Percentiles rank a stretch among this genome's conserved stretches.
Conservation (phyloP, 805 yeast species). For the Priceomyces carsonii region DNA sequence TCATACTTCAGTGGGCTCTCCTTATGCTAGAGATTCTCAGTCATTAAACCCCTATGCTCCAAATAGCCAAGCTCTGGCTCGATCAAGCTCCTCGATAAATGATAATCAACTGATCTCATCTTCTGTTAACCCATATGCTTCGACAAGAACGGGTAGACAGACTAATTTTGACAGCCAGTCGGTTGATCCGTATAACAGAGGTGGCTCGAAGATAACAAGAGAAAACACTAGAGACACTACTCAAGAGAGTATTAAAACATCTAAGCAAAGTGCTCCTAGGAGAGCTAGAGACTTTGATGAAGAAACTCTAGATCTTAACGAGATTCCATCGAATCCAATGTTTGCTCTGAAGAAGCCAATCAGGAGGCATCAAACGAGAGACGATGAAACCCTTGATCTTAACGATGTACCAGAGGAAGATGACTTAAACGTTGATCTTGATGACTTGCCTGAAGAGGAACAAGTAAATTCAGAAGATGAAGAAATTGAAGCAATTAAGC, state of each 20-base stretch:
- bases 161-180: neutral
- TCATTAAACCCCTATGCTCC: slow-evolving; percentile 2
- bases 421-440: slow-evolving; percentile 40
- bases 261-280: too few species aligned
- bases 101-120: too few species aligned
- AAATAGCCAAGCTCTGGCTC: too few species aligned
- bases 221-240: slow-evolving; percentile 6
- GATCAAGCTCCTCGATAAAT: too few species aligned
- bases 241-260: too few species aligned
- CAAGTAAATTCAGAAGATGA: slow-evolving; percentile 68
- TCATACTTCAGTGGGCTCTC: slow-evolving; percentile 5
- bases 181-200: slow-evolving; percentile 2
- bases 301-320: slow-evolving; percentile 35
- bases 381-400: slow-evolving; percentile 30
- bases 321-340: slow-evolving; percentile 33
- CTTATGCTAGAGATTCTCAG: slow-evolving; percentile 11
- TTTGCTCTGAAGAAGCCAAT: slow-evolving; percentile 21
- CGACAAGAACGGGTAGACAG: too few species aligned
- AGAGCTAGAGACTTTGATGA: slow-evolving; percentile 17
- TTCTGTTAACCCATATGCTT: too few species aligned
- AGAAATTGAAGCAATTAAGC: slow-evolving; percentile 83
- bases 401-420: slow-evolving; percentile 35
- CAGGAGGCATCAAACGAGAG: slow-evolving; percentile 20
- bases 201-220: slow-evolving; percentile 6
- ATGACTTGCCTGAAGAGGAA: slow-evolving; percentile 39